Conservation (phyloP, 306 rosid species). For the Inga oerstediana region DNA sequence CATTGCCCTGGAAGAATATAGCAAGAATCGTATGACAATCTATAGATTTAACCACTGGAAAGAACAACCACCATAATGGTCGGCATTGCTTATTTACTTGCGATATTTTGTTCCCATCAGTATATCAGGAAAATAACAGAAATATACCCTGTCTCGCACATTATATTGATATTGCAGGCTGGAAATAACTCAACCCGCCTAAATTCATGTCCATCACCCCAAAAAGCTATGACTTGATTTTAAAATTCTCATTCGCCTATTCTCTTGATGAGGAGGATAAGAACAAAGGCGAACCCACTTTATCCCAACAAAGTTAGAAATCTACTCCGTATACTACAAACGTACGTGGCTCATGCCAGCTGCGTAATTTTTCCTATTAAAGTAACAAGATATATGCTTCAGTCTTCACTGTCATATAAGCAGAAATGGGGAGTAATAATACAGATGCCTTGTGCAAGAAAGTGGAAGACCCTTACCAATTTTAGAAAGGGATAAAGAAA, state of each 20-base stretch:
- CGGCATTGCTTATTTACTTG: not conserved
- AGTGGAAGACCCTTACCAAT: not conserved
- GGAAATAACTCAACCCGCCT: not conserved
- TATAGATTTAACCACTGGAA: not conserved
- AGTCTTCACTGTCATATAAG: not conserved
- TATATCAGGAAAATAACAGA: not conserved
- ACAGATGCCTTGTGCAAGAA: constrained; percentile 5
- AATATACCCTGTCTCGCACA: not conserved
- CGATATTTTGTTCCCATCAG: not conserved
- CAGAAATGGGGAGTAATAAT: not conserved
- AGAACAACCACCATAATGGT: not conserved
- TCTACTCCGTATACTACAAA: not conserved
- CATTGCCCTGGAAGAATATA: constrained; percentile 39
- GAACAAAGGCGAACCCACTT: not conserved
- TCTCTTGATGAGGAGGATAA: not conserved
- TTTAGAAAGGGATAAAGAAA: not conserved
- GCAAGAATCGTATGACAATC: constrained; percentile 26
- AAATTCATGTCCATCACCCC: not conserved
- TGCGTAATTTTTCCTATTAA: not conserved
- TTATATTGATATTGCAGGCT: not conserved
- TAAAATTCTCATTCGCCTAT: not conserved
- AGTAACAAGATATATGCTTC: not conserved
- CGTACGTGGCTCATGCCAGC: not conserved
- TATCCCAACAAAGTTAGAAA: not conserved
- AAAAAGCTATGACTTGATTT: constrained; percentile 10